Conservation (phyloP, 2,329 filamentous ascomycete species). For the Hyphodiscus sp. region DNA sequence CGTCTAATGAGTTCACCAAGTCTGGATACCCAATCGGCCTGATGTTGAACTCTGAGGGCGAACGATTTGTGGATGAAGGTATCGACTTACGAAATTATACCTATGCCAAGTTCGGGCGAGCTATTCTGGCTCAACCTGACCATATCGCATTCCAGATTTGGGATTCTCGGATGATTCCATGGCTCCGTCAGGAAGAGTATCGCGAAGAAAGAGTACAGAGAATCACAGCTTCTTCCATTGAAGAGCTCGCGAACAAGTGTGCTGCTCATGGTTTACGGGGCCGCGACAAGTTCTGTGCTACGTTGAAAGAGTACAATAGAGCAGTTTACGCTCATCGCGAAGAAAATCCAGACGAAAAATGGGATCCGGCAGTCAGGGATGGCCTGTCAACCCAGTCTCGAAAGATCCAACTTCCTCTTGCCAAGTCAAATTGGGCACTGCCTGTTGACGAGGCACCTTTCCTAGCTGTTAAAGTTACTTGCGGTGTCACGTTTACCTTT, state of each 20-base stretch:
- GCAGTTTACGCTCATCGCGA: conserved; percentile 43
- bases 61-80: conserved; percentile 61
- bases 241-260: conserved; percentile 49
- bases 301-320: conserved; percentile 49
- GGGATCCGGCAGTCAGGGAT: conserved; percentile 56
- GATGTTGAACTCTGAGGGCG: conserved; percentile 53
- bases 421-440: conserved; percentile 62
- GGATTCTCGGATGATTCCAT: conserved; percentile 45
- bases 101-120: conserved; percentile 58
- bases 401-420: conserved; percentile 35
- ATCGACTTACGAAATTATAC: conserved; percentile 60
- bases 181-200: conserved; percentile 58
- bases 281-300: conserved; percentile 42
- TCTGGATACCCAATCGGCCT: conserved; percentile 61
- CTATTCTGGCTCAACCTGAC: conserved; percentile 52
- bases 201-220: conserved; percentile 48
- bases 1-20: conserved; percentile 63
- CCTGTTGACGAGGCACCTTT: conserved; percentile 51
- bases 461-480: conserved; percentile 56
- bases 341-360: conserved; percentile 40
- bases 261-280: conserved; percentile 40
- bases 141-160: conserved; percentile 59
- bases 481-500: conserved; percentile 64
- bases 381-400: conserved; percentile 54
- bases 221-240: conserved; percentile 43